These are phyloP conservation scores for Rutstroemia sp. DNA, from an alignment of 2,329 filamentous ascomycete genomes.

Conservation along the genomic window DNA sequence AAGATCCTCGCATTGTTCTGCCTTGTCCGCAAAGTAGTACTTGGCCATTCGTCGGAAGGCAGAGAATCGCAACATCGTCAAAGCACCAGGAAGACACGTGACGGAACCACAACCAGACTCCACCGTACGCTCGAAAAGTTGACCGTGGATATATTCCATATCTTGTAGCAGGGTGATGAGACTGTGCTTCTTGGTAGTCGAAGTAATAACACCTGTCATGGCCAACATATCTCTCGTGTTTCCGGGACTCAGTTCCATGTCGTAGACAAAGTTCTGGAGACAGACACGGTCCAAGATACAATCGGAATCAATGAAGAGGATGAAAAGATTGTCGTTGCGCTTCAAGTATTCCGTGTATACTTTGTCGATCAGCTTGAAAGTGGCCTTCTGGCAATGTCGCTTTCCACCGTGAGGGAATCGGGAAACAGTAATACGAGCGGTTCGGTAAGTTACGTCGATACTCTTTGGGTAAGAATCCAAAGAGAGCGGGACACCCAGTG, in stretches of 20 bases:
- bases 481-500: slow-evolving; percentile 72
- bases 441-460: slow-evolving; percentile 81
- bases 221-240: slow-evolving; percentile 90
- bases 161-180: slow-evolving; percentile 91
- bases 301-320: slow-evolving; percentile 95
- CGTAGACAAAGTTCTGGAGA: slow-evolving; percentile 95
- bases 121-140: slow-evolving; percentile 90
- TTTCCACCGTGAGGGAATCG: slow-evolving; percentile 92
- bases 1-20: slow-evolving; percentile 87
- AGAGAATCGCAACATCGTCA: slow-evolving; percentile 92
- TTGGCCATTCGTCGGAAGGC: slow-evolving; percentile 96
- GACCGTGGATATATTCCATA: slow-evolving; percentile 97
- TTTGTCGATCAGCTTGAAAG: slow-evolving; percentile 87
- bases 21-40: slow-evolving; percentile 97
- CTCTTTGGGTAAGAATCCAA: slow-evolving; percentile 76
- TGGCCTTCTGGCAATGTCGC: slow-evolving; percentile 85
- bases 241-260: slow-evolving; percentile 95
- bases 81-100: slow-evolving; percentile 88
- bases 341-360: slow-evolving; percentile 83
- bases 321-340: slow-evolving; percentile 84
- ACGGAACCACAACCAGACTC: slow-evolving; percentile 92
- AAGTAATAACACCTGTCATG: slow-evolving; percentile 96
- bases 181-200: slow-evolving; percentile 80
- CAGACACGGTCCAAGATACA: slow-evolving; percentile 89
- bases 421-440: slow-evolving; percentile 80